Base-by-base conservation (phyloP, 352 stramenopile genomes). In the Pythium biforme region DNA sequence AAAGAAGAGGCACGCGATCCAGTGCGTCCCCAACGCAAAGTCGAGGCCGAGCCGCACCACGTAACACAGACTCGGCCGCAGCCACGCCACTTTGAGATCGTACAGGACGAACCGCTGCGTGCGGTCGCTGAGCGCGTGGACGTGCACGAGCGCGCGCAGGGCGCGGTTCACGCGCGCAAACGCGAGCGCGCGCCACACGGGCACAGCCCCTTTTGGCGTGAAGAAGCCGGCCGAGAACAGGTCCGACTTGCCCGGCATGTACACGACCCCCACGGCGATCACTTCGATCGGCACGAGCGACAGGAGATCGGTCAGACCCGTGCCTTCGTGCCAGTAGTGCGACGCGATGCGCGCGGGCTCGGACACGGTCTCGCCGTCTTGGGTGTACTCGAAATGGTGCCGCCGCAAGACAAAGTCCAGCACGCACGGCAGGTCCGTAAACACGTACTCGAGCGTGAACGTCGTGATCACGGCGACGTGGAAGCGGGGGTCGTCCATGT, bases 21-120 rank as follows among this genome's bases (percentile, higher is more conserved):
- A 75, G 33, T 75, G 64, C 19, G 64, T 66, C 10, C 64, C 68
- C 17, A 75, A 22, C 15, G 53, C 57, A 56, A 72, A 75, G 33
- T 69, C 64, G 2, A 72, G 26, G 4, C 58, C 78, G 5, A 89
- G 69, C 1, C 74, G 76, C 41, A 79, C 23, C 4, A 89, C 56
- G 41, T 86, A 84, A 15, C 64, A 52, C 2, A 69, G 4, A 15
- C 63, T 66, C 3, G 72, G 66, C 4, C 61, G 52, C 29, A 72
- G 23, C 34, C 48, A 66, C 27, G 41, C 8, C 1, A 82, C 19
- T 20, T 75, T 76, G 46, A 72, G 26, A 46, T 91, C 81, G 52
- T 88, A 89, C 20, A 91, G 27, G 43, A 91, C 25, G 31, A 77
- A 81, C 1, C 63, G 72, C 55, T 88, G 77, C 1, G 88, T 40